A percentile compares a stretch with the other conserved stretches of the same genome.
Conservation (phyloP, 768 basidiomycete species). For the Phanerochaete sordida region DNA sequence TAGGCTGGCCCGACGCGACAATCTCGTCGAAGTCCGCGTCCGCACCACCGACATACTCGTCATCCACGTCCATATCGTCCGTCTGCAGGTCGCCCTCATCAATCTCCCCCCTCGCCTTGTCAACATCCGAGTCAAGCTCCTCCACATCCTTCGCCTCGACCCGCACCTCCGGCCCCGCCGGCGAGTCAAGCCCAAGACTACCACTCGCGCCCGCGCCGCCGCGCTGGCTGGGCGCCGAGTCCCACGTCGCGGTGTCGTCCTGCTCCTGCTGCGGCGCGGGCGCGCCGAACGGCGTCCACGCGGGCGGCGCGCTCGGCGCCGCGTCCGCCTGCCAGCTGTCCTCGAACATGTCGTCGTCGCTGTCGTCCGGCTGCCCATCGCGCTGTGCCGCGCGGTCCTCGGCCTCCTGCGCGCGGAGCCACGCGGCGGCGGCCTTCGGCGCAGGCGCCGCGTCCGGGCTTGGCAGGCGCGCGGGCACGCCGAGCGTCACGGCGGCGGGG, state of each 20-base stretch:
- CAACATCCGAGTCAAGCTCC: constrained; percentile 4
- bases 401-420: constrained; percentile 62
- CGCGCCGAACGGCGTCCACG: constrained; percentile 60
- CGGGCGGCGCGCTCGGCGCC: constrained; percentile 48
- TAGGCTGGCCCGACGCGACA: constrained; percentile 35
- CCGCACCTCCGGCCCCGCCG: constrained; percentile 8
- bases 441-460: constrained; percentile 14
- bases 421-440: constrained; percentile 39
- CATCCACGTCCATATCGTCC: constrained; percentile 32
- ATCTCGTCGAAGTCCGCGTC: constrained; percentile 39
- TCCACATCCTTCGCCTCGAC: constrained; percentile 11
- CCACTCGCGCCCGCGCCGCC: constrained; percentile 17
- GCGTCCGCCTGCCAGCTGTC: constrained; percentile 77
- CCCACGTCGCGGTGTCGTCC: constrained; percentile 69
- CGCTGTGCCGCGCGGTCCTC: constrained; percentile 36
- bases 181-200: constrained; percentile 5
- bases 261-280: constrained; percentile 45
- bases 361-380: not conserved
- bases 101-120: constrained; percentile 8
- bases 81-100: constrained; percentile 26
- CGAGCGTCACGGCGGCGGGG: constrained; percentile 44
- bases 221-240: constrained; percentile 36
- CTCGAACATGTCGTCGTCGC: constrained; percentile 38
- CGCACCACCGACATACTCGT: constrained; percentile 30
- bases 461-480: constrained; percentile 27